phyloP scores from a whole-genome alignment of 208 protist genomes.

The Jaenimonas drosophilae region DNA sequence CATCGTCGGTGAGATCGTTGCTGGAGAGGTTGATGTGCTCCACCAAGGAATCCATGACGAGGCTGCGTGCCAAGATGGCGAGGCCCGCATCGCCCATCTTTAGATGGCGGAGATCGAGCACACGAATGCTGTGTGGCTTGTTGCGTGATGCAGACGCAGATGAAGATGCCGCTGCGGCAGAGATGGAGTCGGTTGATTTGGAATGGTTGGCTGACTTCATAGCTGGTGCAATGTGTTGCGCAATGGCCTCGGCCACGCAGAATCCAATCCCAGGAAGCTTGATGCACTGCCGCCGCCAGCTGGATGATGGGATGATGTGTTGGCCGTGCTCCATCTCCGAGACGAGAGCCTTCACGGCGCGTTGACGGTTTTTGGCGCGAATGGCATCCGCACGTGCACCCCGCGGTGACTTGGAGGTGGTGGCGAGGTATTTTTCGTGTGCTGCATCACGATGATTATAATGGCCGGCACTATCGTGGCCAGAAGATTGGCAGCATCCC shows the following conservation, averaged over 20 bases:
- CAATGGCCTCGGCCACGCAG: constrained; percentile 6
- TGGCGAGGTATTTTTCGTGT: not conserved
- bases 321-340: constrained; percentile 17
- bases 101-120: constrained; percentile 47
- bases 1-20: constrained; percentile 49
- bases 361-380: constrained; percentile 16
- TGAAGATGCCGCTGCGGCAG: too few species aligned
- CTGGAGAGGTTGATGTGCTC: constrained; percentile 25
- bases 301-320: constrained; percentile 21
- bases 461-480: too few species aligned
- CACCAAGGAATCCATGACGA: constrained; percentile 25
- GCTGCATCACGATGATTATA: too few species aligned
- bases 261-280: constrained; percentile 27
- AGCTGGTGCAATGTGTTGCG: not conserved
- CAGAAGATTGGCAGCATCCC: not conserved
- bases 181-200: too few species aligned
- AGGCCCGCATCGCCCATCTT: constrained; percentile 47
- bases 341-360: constrained; percentile 28
- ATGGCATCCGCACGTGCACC: constrained; percentile 13
- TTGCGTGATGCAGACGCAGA: too few species aligned
- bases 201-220: not conserved
- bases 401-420: not conserved
- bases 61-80: constrained; percentile 19
- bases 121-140: constrained; percentile 31
- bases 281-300: constrained; percentile 46